Conservation (phyloP, 495 filamentous ascomycete species). For the Trichoderma orchidacearum region DNA sequence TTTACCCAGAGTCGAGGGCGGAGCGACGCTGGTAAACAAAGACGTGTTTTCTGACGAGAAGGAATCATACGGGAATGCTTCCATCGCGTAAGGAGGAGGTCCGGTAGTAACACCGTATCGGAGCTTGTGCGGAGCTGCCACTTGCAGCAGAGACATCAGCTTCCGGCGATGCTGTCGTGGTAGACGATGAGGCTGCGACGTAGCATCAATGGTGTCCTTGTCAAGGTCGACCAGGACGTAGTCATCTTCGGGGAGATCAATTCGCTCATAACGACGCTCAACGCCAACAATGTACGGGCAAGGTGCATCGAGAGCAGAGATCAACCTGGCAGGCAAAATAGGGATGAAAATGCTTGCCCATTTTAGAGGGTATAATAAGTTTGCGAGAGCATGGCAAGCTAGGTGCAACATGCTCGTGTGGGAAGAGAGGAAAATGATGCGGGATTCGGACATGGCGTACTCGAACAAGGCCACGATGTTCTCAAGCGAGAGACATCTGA, state of each 20-base stretch:
- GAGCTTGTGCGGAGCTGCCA: slow-evolving; percentile 80
- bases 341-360: slow-evolving; percentile 94
- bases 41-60: slow-evolving; percentile 77
- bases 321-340: slow-evolving; percentile 70
- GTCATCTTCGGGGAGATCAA: slow-evolving; percentile 90
- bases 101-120: slow-evolving; percentile 76
- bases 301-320: slow-evolving; percentile 85
- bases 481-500: slow-evolving; percentile 73
- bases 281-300: slow-evolving; percentile 96
- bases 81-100: slow-evolving; percentile 85
- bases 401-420: slow-evolving; percentile 95
- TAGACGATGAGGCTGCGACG: slow-evolving; percentile 53
- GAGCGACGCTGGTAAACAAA: slow-evolving; percentile 57
- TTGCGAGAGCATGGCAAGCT: slow-evolving; percentile 68
- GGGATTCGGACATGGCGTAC: slow-evolving; percentile 82
- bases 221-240: slow-evolving; percentile 93
- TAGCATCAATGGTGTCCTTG: slow-evolving; percentile 74
- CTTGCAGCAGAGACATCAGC: slow-evolving; percentile 72
- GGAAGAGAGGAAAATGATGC: slow-evolving; percentile 91
- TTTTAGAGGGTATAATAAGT: slow-evolving; percentile 76
- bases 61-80: slow-evolving; percentile 78
- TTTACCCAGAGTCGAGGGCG: slow-evolving; percentile 60
- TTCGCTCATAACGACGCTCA: slow-evolving; percentile 81
- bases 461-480: slow-evolving; percentile 91
- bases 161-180: slow-evolving; percentile 86